Evolutionary conservation across 1,284 basidiomycete genomes (phyloP).

Genomic region (Phenoliferia sp.): DNA sequence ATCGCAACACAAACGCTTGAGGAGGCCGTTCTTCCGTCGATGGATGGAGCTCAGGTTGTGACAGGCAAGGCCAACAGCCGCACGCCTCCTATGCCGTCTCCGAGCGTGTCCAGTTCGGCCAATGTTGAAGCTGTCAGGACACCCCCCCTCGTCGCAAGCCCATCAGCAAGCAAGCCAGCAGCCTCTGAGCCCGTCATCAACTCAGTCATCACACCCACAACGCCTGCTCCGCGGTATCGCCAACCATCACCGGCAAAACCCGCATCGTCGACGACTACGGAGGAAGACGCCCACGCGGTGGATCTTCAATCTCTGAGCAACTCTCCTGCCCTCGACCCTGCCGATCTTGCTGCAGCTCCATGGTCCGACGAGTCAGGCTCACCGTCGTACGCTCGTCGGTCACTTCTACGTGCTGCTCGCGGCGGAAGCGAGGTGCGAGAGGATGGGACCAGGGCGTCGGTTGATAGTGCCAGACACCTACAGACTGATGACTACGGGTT

Average conservation of each 20-base stretch:
- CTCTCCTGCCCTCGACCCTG: conserved; percentile 9
- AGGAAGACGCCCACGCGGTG: conserved; percentile 6
- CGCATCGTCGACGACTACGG: conserved; percentile 11
- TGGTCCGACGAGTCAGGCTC: conserved; percentile 16
- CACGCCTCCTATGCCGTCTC: conserved; percentile 1
- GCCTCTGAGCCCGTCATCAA: background rate
- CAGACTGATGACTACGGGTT: conserved; percentile 28
- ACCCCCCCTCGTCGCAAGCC: background rate
- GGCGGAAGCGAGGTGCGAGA: background rate
- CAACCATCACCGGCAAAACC: conserved; percentile 22
- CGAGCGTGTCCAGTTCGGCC: conserved; percentile 6
- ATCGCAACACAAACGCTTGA: conserved; percentile 18
- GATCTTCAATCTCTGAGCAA: conserved; percentile 3
- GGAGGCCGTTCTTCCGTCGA: conserved; percentile 2
- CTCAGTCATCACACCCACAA: too few species aligned
- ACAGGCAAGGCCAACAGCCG: conserved; percentile 12
- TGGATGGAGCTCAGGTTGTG: background rate
- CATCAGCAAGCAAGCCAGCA: conserved; percentile 7
- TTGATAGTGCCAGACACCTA: conserved; percentile 8
- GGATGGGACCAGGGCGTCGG: background rate
- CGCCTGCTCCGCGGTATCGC: conserved; percentile 11
- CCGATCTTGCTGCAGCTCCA: background rate
- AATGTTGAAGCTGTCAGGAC: too few species aligned
- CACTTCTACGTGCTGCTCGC: conserved; percentile 25
- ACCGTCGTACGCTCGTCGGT: conserved; percentile 24